These are phyloP conservation scores for Aureobasidium sp. DNA, from an alignment of 2,329 filamentous ascomycete genomes.

Conservation along the genomic window DNA sequence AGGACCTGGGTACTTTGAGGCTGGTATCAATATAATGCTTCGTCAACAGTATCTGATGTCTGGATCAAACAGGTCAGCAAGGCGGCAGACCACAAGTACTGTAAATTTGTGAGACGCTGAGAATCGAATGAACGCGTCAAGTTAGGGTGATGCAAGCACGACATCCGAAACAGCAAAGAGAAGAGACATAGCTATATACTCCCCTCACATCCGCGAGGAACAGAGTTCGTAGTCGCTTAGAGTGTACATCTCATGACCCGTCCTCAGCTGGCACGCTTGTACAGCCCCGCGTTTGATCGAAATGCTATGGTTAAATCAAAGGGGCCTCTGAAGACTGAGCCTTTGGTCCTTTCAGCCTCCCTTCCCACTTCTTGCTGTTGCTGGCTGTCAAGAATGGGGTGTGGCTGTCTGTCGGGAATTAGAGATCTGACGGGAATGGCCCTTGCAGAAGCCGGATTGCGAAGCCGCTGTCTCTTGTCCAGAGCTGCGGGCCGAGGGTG, in stretches of 20 bases:
- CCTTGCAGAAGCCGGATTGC: background rate
- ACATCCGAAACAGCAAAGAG: background rate
- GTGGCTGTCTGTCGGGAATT: background rate
- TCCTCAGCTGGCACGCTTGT: background rate
- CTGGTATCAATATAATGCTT: background rate
- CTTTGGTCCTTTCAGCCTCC: background rate
- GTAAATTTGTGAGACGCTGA: background rate
- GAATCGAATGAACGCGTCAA: background rate
- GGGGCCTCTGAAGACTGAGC: background rate
- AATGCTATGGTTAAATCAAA: background rate
- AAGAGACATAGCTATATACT: background rate
- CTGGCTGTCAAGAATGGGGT: background rate
- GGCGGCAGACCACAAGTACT: background rate
- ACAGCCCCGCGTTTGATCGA: background rate
- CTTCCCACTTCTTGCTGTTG: background rate
- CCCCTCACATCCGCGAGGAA: background rate
- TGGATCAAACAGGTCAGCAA: background rate
- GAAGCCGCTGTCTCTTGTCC: background rate
- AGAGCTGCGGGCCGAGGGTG: background rate
- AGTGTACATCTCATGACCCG: conserved; percentile 5
- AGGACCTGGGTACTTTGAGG: background rate
- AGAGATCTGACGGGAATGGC: background rate
- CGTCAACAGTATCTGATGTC: background rate
- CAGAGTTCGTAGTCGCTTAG: background rate
- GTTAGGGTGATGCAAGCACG: background rate